Evolutionary conservation across 2,329 filamentous ascomycete genomes (phyloP), one percentile per base, ranked within the genome.

Genomic region (Fusarium sp.): DNA sequence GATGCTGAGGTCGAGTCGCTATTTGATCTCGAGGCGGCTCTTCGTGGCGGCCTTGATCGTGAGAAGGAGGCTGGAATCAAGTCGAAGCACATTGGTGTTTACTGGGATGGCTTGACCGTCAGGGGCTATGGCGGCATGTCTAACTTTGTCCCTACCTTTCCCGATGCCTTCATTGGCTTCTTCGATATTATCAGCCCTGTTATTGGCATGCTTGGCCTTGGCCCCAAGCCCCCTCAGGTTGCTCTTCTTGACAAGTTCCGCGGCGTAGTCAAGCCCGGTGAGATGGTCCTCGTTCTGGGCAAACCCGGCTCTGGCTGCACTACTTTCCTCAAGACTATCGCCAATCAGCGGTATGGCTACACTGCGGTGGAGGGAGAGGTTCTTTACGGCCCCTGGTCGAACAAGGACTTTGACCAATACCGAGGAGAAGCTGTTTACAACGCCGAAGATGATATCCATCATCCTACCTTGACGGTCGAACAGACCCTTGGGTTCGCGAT

Each of bases 271-370:
- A 89, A 90, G 67, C 92, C 93, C 0, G 94, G 94, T 1, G 94
- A 97, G 82, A 97, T 97, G 93, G 86, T 95, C 0, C 83, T 96
- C 3, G 93, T 96, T 0, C 83, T 96, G 8, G 93, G 93, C 22
- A 87, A 89, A 65, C 93, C 93, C 0, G 92, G 92, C 0, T 89
- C 87, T 1, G 90, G 90, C 25, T 92, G 90, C 75, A 90, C 89
- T 2, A 90, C 89, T 0, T 91, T 92, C 68, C 82, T 92, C 55
- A 90, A 90, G 77, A 82, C 86, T 1, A 90, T 92, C 59, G 84
- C 88, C 17, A 92, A 92, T 74, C 88, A 91, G 75, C 84, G 86
- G 6, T 80, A 80, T 62, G 85, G 85, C 14, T 89, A 87, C 73
- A 86, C 85, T 1, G 72, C 77, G 25, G 81, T 88, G 14, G 75